Evolutionary conservation across 306 rosid species (phyloP).

Genomic region (Aeschynomene evenia): DNA sequence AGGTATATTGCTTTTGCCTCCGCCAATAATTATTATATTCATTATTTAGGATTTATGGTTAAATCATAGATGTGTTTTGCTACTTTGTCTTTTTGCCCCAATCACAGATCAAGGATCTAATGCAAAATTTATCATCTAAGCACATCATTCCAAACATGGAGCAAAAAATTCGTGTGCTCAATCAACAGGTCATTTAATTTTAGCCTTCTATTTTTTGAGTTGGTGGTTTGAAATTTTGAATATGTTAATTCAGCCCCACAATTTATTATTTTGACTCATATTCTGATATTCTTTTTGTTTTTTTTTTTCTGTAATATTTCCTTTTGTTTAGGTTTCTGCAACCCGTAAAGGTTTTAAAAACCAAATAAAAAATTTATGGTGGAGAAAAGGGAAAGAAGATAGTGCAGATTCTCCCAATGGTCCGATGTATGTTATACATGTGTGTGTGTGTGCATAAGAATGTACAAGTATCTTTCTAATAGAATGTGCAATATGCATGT

Average conservation of each 20-base stretch:
- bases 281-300: conserved; percentile 14
- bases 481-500: conserved; percentile 24
- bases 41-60: conserved; percentile 26
- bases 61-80: conserved; percentile 37
- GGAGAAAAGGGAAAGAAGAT: conserved; percentile 99
- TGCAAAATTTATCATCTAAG: conserved; percentile 87
- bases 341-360: conserved; percentile 91
- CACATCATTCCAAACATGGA: conserved; percentile 95
- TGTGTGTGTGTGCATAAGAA: not conserved
- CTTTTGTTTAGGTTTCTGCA: conserved; percentile 71
- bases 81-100: conserved; percentile 41
- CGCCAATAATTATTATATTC: conserved; percentile 25
- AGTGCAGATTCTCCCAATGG: conserved; percentile 69
- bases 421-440: conserved; percentile 57
- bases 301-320: conserved; percentile 26
- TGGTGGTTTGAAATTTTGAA: conserved; percentile 23
- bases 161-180: conserved; percentile 83
- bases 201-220: not conserved
- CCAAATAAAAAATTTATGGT: conserved; percentile 96
- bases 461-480: conserved; percentile 26
- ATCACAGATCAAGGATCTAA: conserved; percentile 74
- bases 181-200: conserved; percentile 72
- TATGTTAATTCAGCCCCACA: not conserved
- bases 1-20: conserved; percentile 49
- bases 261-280: conserved; percentile 27